Evolutionary conservation across 192 early-diverging fungal genomes (phyloP), one percentile per base, ranked within the genome.

Genomic region (Rhizophagus clarus): DNA sequence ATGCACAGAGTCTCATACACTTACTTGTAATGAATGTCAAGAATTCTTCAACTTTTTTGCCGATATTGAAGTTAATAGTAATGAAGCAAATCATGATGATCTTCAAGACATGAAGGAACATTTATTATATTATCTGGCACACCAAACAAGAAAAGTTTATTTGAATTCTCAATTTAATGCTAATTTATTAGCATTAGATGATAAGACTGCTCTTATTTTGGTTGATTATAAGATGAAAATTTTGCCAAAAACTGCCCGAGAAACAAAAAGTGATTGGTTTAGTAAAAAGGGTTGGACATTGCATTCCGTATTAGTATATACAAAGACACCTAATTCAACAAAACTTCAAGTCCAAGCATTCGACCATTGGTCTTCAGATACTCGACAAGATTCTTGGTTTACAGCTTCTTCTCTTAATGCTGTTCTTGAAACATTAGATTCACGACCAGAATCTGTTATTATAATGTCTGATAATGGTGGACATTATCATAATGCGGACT

Each of bases 171-270:
- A 70, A 70, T 40, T 70, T 28, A 34, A 34, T 42, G 68, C 68
- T 42, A 34, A 12, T 70, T 34, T 70, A 12, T 34, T 28, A 17
- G 34, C 17, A 42, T 34, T 70, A 28, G 37, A 40, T 42, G 2
- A 17, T 22, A 28, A 70, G 31, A 34, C 14, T 40, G 37, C 37
- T 37, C 17, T n/a, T n/a, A n/a, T n/a, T n/a, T n/a, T 70, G 1
- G 68, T 70, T 34, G 68, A 70, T 40, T 70, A 70, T 42, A 70
- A 70, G 37, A 70, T 70, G 68, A 70, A 42, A 70, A 70, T 70
- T 24, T 61, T 61, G 12, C 61, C 61, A 20, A 61, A 61, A 22
- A 61, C 61, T 61, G 17, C 61, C 4, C 15, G 15, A 42, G 31
- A 34, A 17, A 70, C 32, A 24, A 28, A 64, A 64, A 12, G 1